Evolutionary conservation across 306 rosid species (phyloP), one percentile per base, ranked within the genome.

Genomic region (Psophocarpus tetragonolobus): DNA sequence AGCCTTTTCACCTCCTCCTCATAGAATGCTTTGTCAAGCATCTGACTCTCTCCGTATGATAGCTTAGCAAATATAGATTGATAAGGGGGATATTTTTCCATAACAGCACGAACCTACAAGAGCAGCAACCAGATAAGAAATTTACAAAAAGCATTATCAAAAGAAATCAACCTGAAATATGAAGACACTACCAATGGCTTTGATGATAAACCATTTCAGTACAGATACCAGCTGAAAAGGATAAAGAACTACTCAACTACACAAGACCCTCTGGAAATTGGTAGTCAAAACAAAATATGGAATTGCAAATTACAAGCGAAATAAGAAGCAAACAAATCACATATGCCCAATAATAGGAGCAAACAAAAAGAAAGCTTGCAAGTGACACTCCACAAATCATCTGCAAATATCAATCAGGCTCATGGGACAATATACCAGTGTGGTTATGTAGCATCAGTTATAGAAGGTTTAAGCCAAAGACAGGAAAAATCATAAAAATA

Each of bases 1-100:
- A 88, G 97, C 87, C 97, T 89, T 86, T 95, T 95, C 88, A 95
- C 97, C 86, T 95, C 99, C 91, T 95, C 99, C 87, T 95, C 98
- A 48, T 95, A 92, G 91, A 95, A 95, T 81, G 97, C 94, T 90
- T 92, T 92, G 85, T 95, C 99, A 68, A 95, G 97, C 97, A 91
- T 88, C 85, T 95, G 96, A 72, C 96, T 95, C 83, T 95, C 99
- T 41, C 99, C 97, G 80, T 92, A 95, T 3, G 99, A 95, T 33
- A 95, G 64, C 82, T 90, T 95, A 0, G 99, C 85, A 71, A 95
- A 91, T 58, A 95, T 92, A 13, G 97, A 78, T 82, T 95, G 98
- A 84, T 95, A 92, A 24, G 98, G 97, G 30, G 98, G 98, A 66
- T 92, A 95, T 73, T 95, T 92, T 66, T 95, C 97, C 98, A 95